A percentile compares a stretch with the other conserved stretches of the same genome.
These are phyloP conservation scores for Thymus mandschuricus DNA, from an alignment of 257 asterid species.

Conservation along the genomic window DNA sequence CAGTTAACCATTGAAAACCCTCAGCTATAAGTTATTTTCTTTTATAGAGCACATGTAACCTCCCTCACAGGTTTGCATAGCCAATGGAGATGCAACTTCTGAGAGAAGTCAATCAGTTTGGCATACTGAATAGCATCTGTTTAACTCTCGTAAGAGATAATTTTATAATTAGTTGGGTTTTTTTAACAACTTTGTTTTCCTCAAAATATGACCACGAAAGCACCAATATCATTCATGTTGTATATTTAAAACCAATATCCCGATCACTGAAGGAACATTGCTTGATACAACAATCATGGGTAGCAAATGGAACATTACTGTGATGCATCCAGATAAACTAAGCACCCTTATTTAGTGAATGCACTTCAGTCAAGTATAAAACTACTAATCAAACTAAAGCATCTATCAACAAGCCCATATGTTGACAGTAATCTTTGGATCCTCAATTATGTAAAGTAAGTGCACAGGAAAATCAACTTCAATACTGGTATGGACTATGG, in stretches of 20 bases:
- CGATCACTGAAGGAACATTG: background rate
- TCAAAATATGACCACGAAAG: background rate
- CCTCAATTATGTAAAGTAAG: background rate
- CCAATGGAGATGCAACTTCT: slow-evolving; percentile 7
- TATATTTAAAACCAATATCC: slow-evolving; percentile 14
- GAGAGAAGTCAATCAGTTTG: background rate
- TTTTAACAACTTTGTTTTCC: slow-evolving; percentile 19
- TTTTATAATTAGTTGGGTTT: background rate
- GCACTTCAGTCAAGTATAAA: background rate
- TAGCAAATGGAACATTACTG: background rate
- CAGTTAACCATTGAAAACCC: background rate
- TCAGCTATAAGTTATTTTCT: slow-evolving; percentile 8
- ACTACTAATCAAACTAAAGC: slow-evolving; percentile 3
- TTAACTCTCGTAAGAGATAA: background rate
- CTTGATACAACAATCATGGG: slow-evolving; percentile 1
- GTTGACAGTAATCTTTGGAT: background rate
- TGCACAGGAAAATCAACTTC: background rate
- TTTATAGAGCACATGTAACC: background rate
- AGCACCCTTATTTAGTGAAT: slow-evolving; percentile 4
- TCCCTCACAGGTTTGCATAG: background rate
- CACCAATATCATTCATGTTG: background rate
- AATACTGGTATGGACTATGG: background rate
- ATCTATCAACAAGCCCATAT: background rate
- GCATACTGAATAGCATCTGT: background rate
- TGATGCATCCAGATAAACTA: background rate